phyloP scores from a whole-genome alignment of 2,329 filamentous ascomycete species.

The Escovopsis sp. region DNA sequence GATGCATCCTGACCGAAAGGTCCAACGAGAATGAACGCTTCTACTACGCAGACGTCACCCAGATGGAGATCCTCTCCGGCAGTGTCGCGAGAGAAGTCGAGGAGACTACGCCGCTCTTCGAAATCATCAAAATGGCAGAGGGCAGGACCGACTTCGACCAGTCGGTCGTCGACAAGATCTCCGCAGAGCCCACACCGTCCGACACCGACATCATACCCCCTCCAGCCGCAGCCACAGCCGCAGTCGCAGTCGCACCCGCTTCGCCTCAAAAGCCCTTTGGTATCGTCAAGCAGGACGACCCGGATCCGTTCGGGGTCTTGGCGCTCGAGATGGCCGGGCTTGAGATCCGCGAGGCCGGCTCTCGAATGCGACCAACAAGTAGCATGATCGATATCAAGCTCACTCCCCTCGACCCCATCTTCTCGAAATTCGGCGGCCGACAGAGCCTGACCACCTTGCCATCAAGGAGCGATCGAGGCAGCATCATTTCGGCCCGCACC shows the following conservation, averaged over 20 bases:
- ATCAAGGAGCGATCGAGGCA: conserved; percentile 51
- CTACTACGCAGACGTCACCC: conserved; percentile 33
- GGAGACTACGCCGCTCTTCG: conserved; percentile 48
- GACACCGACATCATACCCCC: conserved; percentile 48
- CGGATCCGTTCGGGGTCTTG: conserved; percentile 81
- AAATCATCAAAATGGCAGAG: conserved; percentile 79
- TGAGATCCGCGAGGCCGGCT: conserved; percentile 80
- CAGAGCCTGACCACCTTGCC: conserved; percentile 54
- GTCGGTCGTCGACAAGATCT: conserved; percentile 46
- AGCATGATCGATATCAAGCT: conserved; percentile 75
- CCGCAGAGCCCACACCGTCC: conserved; percentile 56
- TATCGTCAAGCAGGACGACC: conserved; percentile 63
- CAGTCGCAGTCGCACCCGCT: conserved; percentile 22
- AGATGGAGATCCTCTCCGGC: conserved; percentile 43
- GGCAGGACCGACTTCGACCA: conserved; percentile 64
- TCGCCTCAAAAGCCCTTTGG: conserved; percentile 48
- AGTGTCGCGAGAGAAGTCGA: conserved; percentile 39
- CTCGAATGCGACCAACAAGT: conserved; percentile 51
- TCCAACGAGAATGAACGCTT: conserved; percentile 46
- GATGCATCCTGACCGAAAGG: conserved; percentile 41
- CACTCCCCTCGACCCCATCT: conserved; percentile 59
- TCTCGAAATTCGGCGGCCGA: conserved; percentile 36
- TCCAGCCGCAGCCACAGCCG: conserved; percentile 29
- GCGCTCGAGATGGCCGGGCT: conserved; percentile 83
- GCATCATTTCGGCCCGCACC: conserved; percentile 58